These are phyloP conservation scores for Exophiala mesophila DNA, from an alignment of 2,329 filamentous ascomycete genomes.

Conservation along the genomic window DNA sequence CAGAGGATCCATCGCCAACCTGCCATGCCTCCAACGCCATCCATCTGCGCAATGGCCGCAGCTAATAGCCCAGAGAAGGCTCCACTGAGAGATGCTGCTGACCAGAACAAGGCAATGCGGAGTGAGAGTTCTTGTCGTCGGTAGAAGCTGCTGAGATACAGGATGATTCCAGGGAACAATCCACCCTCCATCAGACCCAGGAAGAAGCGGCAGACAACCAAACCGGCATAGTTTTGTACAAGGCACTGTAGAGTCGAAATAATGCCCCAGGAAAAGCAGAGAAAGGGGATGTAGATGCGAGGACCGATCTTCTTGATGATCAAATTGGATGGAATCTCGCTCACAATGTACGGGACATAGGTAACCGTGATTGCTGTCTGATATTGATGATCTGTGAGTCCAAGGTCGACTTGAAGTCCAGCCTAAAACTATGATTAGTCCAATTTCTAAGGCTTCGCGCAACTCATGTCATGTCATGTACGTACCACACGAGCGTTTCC, in stretches of 20 bases:
- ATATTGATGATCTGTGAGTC: slow-evolving; percentile 18
- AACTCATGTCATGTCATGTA: slow-evolving; percentile 28
- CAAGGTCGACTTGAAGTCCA: slow-evolving; percentile 25
- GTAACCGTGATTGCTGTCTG: slow-evolving; percentile 20
- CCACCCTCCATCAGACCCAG: slow-evolving; percentile 62
- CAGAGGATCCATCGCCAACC: slow-evolving; percentile 52
- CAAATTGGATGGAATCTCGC: slow-evolving; percentile 31
- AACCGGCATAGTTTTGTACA: slow-evolving; percentile 48
- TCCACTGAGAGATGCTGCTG: slow-evolving; percentile 59
- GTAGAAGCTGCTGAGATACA: slow-evolving; percentile 63
- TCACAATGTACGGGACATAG: slow-evolving; percentile 8
- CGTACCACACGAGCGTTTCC: slow-evolving; percentile 62
- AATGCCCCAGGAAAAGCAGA: slow-evolving; percentile 31
- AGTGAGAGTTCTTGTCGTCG: slow-evolving; percentile 56
- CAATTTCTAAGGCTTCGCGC: too few relatives aligned
- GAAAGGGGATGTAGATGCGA: slow-evolving; percentile 29
- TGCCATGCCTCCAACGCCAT: slow-evolving; percentile 52
- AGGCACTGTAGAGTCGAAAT: slow-evolving; percentile 39
- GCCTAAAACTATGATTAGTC: slow-evolving; percentile 37
- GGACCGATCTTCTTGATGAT: slow-evolving; percentile 31
- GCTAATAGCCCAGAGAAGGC: slow-evolving; percentile 51
- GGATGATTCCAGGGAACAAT: slow-evolving; percentile 61
- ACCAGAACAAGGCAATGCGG: slow-evolving; percentile 64
- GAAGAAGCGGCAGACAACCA: slow-evolving; percentile 57
- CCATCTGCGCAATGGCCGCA: slow-evolving; percentile 45